Conservation (phyloP, 345 rosid genomes). For the Eucalyptus fibrosa region DNA sequence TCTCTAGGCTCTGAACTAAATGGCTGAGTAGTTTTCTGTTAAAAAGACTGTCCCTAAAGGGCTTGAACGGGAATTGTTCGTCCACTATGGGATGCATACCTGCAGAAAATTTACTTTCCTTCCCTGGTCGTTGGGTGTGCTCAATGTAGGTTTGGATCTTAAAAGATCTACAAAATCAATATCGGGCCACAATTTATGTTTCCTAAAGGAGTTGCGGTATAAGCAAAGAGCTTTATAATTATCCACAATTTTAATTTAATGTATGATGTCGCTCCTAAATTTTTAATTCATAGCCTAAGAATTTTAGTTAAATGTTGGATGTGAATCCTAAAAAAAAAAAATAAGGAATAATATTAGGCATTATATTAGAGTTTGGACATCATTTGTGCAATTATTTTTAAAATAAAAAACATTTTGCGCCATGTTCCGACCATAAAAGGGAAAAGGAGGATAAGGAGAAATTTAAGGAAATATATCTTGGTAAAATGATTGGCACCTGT, state of each 20-base stretch:
- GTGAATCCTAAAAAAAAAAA: too few relatives aligned
- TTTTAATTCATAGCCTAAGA: too few relatives aligned
- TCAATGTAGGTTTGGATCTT: background rate
- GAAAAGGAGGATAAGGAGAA: background rate
- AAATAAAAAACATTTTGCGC: background rate
- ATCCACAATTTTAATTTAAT: background rate
- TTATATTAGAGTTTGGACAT: background rate
- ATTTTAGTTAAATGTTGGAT: too few relatives aligned
- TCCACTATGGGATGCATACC: too few relatives aligned
- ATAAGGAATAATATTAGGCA: too few relatives aligned
- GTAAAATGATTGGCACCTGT: background rate
- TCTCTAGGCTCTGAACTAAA: too few relatives aligned
- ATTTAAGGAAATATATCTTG: background rate
- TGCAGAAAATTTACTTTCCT: too few relatives aligned
- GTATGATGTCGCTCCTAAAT: too few relatives aligned
- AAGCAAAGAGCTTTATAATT: background rate
- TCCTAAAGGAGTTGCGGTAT: background rate
- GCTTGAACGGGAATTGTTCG: too few relatives aligned
- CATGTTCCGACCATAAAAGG: background rate
- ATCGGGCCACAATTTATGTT: fast-evolving
- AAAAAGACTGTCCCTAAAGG: too few relatives aligned
- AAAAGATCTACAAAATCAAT: background rate
- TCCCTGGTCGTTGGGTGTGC: too few relatives aligned
- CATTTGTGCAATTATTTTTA: background rate
- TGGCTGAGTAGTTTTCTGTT: too few relatives aligned